Percentiles rank a stretch among this genome's conserved stretches.
Conservation (phyloP, 805 yeast species). For the Kuraishia piskuri region DNA sequence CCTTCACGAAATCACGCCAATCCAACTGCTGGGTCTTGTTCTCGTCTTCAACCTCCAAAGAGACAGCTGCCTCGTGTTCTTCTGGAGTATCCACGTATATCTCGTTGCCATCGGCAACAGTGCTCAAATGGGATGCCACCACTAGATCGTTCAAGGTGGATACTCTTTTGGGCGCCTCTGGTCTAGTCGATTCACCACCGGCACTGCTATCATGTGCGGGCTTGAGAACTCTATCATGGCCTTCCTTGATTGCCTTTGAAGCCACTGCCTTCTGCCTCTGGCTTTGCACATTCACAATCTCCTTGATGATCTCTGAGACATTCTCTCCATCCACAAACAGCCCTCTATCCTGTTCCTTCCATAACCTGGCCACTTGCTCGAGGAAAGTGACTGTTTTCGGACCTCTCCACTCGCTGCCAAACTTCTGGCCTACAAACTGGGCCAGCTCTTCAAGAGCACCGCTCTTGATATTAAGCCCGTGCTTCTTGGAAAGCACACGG, state of each 20-base stretch:
- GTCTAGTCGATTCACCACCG: background rate
- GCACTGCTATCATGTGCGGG: background rate
- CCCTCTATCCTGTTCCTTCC: constrained; percentile 90
- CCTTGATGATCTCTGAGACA: constrained; percentile 44
- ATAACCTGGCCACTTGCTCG: constrained; percentile 69
- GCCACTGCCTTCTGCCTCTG: constrained; percentile 1
- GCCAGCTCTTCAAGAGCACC: constrained; percentile 72
- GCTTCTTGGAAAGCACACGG: constrained; percentile 82
- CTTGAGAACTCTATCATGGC: constrained; percentile 3
- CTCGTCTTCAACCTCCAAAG: background rate
- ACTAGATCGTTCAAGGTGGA: background rate
- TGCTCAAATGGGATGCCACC: constrained; percentile 1
- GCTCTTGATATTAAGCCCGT: constrained; percentile 83
- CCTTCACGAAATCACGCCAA: constrained; percentile 68
- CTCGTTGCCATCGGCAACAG: background rate
- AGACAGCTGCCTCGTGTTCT: constrained; percentile 5
- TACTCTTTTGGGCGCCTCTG: background rate
- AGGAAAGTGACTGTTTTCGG: constrained; percentile 51
- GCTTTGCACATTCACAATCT: constrained; percentile 6
- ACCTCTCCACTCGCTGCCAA: constrained; percentile 84
- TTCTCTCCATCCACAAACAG: constrained; percentile 75
- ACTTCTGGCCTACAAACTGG: constrained; percentile 62
- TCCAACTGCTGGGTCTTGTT: constrained; percentile 22
- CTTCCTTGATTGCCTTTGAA: constrained; percentile 2
- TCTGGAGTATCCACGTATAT: background rate